Evolutionary conservation across 768 basidiomycete genomes (phyloP).

Genomic region (Tremella yokohamensis): DNA sequence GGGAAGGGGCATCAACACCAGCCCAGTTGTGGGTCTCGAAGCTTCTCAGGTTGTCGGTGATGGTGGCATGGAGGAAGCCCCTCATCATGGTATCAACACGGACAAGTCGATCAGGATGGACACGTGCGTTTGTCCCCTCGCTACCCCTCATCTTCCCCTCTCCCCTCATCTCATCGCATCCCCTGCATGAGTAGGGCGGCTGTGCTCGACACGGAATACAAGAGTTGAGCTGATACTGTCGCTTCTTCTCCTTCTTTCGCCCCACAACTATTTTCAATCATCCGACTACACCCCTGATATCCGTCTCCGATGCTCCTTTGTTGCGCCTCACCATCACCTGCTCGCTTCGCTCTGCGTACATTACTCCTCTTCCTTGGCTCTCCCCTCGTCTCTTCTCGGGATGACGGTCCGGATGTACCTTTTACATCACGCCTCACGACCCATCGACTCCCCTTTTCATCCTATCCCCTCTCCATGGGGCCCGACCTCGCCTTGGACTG

Average conservation of each 20-base stretch:
- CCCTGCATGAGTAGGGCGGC: background rate
- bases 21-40: conserved; percentile 17
- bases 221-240: background rate
- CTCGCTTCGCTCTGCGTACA: too few species aligned
- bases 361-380: too few species aligned
- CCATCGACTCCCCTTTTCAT: conserved; percentile 7
- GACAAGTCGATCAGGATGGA: conserved; percentile 47
- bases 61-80: conserved; percentile 43
- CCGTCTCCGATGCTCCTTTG: conserved; percentile 2
- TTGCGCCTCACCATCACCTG: too few species aligned
- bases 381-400: too few species aligned
- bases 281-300: background rate
- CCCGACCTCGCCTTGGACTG: conserved; percentile 1
- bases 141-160: conserved; percentile 3
- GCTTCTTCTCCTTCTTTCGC: conserved; percentile 2
- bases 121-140: conserved; percentile 39
- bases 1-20: conserved; percentile 14
- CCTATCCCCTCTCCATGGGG: conserved; percentile 4
- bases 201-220: too few species aligned
- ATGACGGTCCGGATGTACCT: too few species aligned
- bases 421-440: background rate
- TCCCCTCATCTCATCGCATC: background rate
- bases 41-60: conserved; percentile 32
- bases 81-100: conserved; percentile 48
- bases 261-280: background rate